These are phyloP conservation scores for Cadophora luteo-olivacea DNA, from an alignment of 2,329 filamentous ascomycete genomes.

Conservation along the genomic window DNA sequence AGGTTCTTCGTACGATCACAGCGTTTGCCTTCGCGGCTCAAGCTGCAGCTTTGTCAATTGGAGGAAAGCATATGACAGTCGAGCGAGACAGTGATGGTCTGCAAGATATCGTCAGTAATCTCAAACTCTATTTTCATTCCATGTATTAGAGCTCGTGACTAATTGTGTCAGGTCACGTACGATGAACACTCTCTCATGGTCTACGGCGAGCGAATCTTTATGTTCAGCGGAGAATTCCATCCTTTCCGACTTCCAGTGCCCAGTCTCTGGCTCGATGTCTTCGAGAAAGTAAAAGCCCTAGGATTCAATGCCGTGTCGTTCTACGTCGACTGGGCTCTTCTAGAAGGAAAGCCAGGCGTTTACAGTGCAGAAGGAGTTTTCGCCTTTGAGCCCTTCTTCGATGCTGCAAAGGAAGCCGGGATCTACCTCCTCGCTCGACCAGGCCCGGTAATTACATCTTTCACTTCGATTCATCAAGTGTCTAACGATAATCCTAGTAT, in stretches of 20 bases:
- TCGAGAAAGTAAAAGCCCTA: conserved; percentile 82
- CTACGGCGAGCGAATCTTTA: conserved; percentile 65
- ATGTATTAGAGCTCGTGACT: not conserved
- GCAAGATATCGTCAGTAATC: conserved; percentile 59
- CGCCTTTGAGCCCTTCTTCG: conserved; percentile 75
- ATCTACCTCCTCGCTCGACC: conserved; percentile 74
- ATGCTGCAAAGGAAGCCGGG: conserved; percentile 74
- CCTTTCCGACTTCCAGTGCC: conserved; percentile 67
- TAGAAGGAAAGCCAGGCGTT: conserved; percentile 75
- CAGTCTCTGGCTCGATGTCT: conserved; percentile 71
- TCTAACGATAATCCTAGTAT: too few species aligned
- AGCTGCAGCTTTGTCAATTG: conserved; percentile 54
- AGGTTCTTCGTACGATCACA: conserved; percentile 45
- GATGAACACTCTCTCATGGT: conserved; percentile 69
- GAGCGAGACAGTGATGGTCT: conserved; percentile 57
- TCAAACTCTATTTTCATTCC: not conserved
- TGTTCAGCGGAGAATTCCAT: conserved; percentile 70
- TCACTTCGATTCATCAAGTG: too few species aligned
- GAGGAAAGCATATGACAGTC: conserved; percentile 55
- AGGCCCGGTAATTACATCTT: too few species aligned
- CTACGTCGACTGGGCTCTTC: conserved; percentile 79
- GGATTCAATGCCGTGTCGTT: conserved; percentile 84
- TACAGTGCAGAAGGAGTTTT: conserved; percentile 77
- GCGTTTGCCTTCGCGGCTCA: conserved; percentile 51
- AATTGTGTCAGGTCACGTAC: conserved; percentile 57